These are phyloP conservation scores for Penicillium psychrofluorescens DNA, from an alignment of 495 filamentous ascomycete genomes.

Conservation along the genomic window DNA sequence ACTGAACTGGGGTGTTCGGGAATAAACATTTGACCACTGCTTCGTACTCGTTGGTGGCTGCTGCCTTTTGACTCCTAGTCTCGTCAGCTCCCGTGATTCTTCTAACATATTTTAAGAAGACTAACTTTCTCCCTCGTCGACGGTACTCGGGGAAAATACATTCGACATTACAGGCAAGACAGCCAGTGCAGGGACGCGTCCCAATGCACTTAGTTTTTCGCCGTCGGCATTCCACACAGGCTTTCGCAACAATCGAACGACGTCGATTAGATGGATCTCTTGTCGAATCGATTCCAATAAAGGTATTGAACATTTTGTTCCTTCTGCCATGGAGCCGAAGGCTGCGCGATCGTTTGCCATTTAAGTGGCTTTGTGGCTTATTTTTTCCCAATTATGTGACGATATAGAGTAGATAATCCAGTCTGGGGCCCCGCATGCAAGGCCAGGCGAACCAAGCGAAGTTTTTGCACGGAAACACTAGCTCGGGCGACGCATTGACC, in stretches of 20 bases:
- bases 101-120: no score
- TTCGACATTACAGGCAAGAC: conserved; percentile 9
- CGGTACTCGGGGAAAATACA: conserved; percentile 10
- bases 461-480: no score
- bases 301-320: conserved; percentile 9
- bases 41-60: conserved; percentile 1
- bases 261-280: conserved; percentile 5
- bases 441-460: no score
- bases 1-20: conserved; percentile 1
- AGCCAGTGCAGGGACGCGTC: conserved; percentile 8
- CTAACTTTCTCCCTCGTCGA: conserved; percentile 7
- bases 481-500: conserved; percentile 2
- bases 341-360: no score
- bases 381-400: not conserved
- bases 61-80: conserved; percentile 5
- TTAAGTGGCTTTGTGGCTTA: not conserved
- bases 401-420: conserved; percentile 2
- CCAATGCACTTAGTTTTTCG: conserved; percentile 11
- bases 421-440: conserved; percentile 8
- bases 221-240: conserved; percentile 9
- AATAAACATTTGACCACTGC: conserved; percentile 4
- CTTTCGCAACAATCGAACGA: conserved; percentile 8
- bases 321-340: no score
- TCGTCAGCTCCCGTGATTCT: no score
- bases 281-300: conserved; percentile 3